Percentiles rank a stretch among this genome's conserved stretches.
Conservation (phyloP, 345 rosid species). For the Melaleuca quinquenervia region DNA sequence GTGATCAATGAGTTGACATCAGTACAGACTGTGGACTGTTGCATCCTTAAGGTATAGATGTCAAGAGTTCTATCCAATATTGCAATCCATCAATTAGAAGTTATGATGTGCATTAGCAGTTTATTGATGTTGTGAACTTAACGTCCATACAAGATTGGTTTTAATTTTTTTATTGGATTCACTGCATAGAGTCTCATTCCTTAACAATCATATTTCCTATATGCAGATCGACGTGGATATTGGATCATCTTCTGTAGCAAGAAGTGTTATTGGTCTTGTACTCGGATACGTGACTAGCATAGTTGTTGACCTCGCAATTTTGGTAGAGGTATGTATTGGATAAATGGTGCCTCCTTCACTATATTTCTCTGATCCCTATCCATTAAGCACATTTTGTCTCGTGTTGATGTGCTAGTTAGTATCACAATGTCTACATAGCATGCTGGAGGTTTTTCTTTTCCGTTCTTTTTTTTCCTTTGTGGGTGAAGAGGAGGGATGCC, state of each 20-base stretch:
- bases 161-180: neutral
- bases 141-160: neutral
- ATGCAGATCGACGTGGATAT: conserved; percentile 94
- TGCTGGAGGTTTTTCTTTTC: neutral
- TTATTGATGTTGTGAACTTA: neutral
- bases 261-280: conserved; percentile 83
- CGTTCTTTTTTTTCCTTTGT: neutral
- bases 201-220: neutral
- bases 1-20: neutral
- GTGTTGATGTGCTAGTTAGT: neutral
- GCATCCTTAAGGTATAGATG: neutral
- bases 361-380: too few relatives aligned
- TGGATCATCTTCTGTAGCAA: conserved; percentile 99
- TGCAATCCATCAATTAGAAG: neutral
- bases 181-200: neutral
- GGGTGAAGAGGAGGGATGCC: neutral
- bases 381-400: too few relatives aligned
- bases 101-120: neutral
- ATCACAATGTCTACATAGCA: neutral
- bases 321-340: conserved; percentile 59
- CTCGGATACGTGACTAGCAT: conserved; percentile 95
- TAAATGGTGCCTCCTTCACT: neutral
- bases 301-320: conserved; percentile 89
- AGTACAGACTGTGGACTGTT: neutral
- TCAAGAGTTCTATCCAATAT: neutral